Evolutionary conservation across 106 monocot genomes (phyloP).

Genomic region (Dendrobium catenatum): DNA sequence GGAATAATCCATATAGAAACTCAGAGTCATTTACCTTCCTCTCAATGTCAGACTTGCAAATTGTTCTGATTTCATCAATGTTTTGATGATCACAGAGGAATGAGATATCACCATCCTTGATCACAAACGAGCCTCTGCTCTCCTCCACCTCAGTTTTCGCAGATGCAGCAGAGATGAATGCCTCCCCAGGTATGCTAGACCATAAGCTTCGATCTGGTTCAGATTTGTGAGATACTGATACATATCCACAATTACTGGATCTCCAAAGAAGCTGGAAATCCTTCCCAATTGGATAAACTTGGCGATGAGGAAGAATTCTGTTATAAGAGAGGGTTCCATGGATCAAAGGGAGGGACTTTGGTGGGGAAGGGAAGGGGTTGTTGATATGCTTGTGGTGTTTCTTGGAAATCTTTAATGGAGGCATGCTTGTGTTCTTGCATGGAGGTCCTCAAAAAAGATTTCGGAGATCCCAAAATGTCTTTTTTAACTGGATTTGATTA

Average conservation of each 20-base stretch:
- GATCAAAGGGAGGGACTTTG: conserved; percentile 35
- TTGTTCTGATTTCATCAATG: conserved; percentile 35
- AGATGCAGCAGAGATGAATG: conserved; percentile 61
- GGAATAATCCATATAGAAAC: conserved; percentile 11
- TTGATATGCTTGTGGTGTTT: conserved; percentile 60
- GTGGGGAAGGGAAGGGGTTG: conserved; percentile 54
- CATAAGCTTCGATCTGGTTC: conserved; percentile 29
- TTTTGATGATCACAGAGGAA: conserved; percentile 42
- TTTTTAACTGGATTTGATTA: too few species aligned
- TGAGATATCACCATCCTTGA: conserved; percentile 38
- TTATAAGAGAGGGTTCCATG: conserved; percentile 37
- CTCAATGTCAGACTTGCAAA: conserved; percentile 26
- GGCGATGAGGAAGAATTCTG: conserved; percentile 13
- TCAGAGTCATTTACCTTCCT: conserved; percentile 6
- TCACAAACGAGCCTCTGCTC: conserved; percentile 65
- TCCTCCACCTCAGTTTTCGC: conserved; percentile 51
- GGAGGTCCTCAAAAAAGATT: too few species aligned
- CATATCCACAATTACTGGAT: conserved; percentile 26
- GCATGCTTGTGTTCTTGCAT: conserved; percentile 8
- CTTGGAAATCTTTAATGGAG: conserved; percentile 26
- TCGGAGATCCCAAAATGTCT: too few species aligned
- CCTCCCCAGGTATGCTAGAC: conserved; percentile 54
- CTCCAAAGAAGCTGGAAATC: conserved; percentile 42
- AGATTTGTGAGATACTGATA: conserved; percentile 38
- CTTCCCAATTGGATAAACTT: conserved; percentile 29